Evolutionary conservation across 352 stramenopile genomes (phyloP), one percentile per base, ranked within the genome.

Genomic region (Globisporangium emineosum): DNA sequence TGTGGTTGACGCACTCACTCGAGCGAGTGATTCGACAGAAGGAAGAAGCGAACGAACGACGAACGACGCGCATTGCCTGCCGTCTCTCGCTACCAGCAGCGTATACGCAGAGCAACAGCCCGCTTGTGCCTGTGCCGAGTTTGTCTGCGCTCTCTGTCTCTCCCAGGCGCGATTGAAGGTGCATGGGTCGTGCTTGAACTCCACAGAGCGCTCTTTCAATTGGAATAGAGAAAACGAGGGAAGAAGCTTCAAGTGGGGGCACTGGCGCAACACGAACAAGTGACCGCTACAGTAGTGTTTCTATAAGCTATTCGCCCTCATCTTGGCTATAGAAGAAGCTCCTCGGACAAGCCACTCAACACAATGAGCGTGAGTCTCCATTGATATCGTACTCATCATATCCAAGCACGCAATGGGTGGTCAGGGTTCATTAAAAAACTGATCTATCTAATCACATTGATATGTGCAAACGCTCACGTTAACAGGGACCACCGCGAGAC

Each of bases 291-390:
- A 13, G 9, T n/a, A 15, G 13, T n/a, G 37, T 15, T 1, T 19
- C 19, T 43, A 43, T 8, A 42, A 42, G 3, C 2, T 42, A 42
- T 10, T 42, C 12, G 35, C 13, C 19, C 35, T 42, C 4, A 15
- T n/a, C n/a, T n/a, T n/a, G n/a, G n/a, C n/a, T n/a, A n/a, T n/a
- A n/a, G n/a, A 42, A 42, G 35, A 42, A 42, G 35, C 35, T 42
- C 13, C 13, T 42, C 35, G 2, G 19, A 15, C 42, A 27, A 50
- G 43, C 43, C 9, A 50, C 19, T 7, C n/a, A 50, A 7, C 17
- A 27, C 43, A n/a, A 57, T 57, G 52, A 57, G 52, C 52, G 52
- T 57, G 52, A 42, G 52, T 57, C 3, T 29, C 5, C 9, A 32
- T 37, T 37, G 8, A 3, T 8, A n/a, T 45, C 13, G n/a, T n/a